Base-by-base conservation (phyloP, 495 filamentous ascomycete genomes). In the Wilcoxina mikolae region DNA sequence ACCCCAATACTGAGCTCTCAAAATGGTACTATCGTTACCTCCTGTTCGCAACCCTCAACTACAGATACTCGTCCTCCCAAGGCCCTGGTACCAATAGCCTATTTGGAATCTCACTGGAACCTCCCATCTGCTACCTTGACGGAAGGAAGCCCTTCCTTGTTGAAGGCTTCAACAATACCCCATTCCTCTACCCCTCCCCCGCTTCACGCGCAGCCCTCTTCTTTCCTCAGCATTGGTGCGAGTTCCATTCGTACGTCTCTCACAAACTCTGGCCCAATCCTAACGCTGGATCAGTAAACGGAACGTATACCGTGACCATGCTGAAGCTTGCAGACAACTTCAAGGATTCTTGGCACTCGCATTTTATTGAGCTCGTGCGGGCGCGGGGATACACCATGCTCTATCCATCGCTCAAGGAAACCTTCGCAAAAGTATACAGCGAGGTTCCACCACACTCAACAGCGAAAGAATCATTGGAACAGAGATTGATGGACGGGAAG, bases 1-100 rank as follows among this genome's bases (percentile, higher is more conserved):
- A 80, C 24, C 71, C 81, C 3, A 74, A 82, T 55, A 69, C 73
- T 11, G 77, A 85, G 56, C 62, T 85, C 4, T 76, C 76, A 5
- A 75, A 77, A 10, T 73, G 75, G n/a, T 85, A 79, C 60, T 82
- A 73, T 51, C 81, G 84, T 53, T 85, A 81, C 60, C 67, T 84
- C 25, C 75, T 75, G 42, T 83, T 77, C 64, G 67, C 66, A 42
- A 67, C 78, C 15, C 68, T 85, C 10, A 73, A 79, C 57, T 82
- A 83, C 65, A 75, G 71, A 54, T 76, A 83, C 53, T 80, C 79
- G 15, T 54, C 66, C 26, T 74, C 71, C 55, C 65, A 58, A 23
- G 58, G 65, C 11, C 51, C 58, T 4, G 51, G 58, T 0, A 57
- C 65, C 20, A 55, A 60, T 3, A 65, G 71, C 5, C 58, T 85